These are phyloP conservation scores for Talaromyces nanjingensis DNA, from an alignment of 495 filamentous ascomycete species.

Conservation along the genomic window DNA sequence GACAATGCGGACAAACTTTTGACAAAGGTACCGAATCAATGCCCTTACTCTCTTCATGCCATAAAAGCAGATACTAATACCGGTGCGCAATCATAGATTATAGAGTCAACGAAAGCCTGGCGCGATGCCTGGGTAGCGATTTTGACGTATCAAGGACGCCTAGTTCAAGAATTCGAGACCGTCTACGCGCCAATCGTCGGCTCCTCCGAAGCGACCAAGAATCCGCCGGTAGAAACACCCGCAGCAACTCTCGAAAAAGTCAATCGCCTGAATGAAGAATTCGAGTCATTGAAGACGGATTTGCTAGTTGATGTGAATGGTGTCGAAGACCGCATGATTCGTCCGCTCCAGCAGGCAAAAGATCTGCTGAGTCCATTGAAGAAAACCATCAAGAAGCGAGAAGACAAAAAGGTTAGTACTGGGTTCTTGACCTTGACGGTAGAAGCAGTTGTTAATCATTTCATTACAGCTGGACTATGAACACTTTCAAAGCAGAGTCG, in stretches of 20 bases:
- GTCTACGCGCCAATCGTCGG: slow-evolving; percentile 81
- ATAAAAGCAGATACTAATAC: slow-evolving; percentile 2
- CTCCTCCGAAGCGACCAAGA: slow-evolving; percentile 44
- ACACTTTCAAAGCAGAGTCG: slow-evolving; percentile 65
- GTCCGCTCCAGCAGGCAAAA: slow-evolving; percentile 65
- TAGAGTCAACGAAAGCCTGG: slow-evolving; percentile 76
- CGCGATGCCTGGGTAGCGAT: slow-evolving; percentile 79
- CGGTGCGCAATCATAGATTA: slow-evolving; percentile 49
- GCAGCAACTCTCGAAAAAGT: slow-evolving; percentile 57
- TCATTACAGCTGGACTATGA: slow-evolving; percentile 66
- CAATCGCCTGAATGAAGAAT: slow-evolving; percentile 58
- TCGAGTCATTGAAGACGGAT: slow-evolving; percentile 68
- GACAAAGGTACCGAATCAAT: slow-evolving; percentile 46
- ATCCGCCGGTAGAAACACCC: slow-evolving; percentile 52
- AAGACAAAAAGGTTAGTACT: slow-evolving; percentile 68
- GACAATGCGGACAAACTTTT: slow-evolving; percentile 78
- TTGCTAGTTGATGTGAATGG: slow-evolving; percentile 64
- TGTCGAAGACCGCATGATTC: slow-evolving; percentile 67
- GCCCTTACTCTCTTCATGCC: background rate
- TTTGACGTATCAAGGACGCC: slow-evolving; percentile 60
- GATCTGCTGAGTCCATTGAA: slow-evolving; percentile 68
- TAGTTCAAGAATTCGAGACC: slow-evolving; percentile 64
- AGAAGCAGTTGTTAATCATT: background rate
- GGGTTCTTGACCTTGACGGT: background rate
- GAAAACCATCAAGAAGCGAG: slow-evolving; percentile 87